Conservation (phyloP, 768 basidiomycete genomes). For the Mycena alexandri region DNA sequence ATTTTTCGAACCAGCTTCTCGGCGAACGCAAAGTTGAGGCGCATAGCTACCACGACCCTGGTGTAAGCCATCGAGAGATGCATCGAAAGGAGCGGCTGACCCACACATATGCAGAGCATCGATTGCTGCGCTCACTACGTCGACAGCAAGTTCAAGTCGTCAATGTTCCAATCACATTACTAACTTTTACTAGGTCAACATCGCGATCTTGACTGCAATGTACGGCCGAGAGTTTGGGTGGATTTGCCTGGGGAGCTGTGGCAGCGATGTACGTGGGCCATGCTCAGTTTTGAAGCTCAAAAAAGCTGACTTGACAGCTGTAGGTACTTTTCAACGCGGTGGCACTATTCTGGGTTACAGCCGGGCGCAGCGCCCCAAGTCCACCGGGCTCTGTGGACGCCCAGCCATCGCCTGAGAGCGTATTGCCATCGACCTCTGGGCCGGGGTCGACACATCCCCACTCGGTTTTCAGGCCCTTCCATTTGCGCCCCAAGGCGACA, state of each 20-base stretch:
- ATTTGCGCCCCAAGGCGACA: background rate
- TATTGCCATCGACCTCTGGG: too few relatives aligned
- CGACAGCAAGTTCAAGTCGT: conserved; percentile 48
- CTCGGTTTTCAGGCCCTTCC: conserved; percentile 2
- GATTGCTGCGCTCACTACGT: conserved; percentile 60
- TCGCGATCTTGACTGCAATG: conserved; percentile 57
- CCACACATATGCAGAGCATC: conserved; percentile 49
- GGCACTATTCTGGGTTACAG: conserved; percentile 62
- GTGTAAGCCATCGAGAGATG: conserved; percentile 45
- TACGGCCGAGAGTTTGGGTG: conserved; percentile 61
- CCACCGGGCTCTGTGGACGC: background rate
- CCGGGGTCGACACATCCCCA: too few relatives aligned
- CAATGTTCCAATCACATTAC: background rate
- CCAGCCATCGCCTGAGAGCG: too few relatives aligned
- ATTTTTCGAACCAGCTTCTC: conserved; percentile 48
- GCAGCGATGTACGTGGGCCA: conserved; percentile 46
- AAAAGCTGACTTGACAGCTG: background rate
- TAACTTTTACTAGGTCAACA: conserved; percentile 48
- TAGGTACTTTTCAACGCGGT: conserved; percentile 62
- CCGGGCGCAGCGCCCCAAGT: conserved; percentile 11
- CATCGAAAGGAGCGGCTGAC: background rate
- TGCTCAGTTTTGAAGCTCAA: background rate
- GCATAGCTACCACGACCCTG: conserved; percentile 57
- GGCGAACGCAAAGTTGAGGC: conserved; percentile 48
- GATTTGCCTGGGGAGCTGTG: conserved; percentile 59